A percentile compares a stretch with the other conserved stretches of the same genome.
Conservation (phyloP, 2,329 filamentous ascomycete genomes). For the Delphinella strobiligena region DNA sequence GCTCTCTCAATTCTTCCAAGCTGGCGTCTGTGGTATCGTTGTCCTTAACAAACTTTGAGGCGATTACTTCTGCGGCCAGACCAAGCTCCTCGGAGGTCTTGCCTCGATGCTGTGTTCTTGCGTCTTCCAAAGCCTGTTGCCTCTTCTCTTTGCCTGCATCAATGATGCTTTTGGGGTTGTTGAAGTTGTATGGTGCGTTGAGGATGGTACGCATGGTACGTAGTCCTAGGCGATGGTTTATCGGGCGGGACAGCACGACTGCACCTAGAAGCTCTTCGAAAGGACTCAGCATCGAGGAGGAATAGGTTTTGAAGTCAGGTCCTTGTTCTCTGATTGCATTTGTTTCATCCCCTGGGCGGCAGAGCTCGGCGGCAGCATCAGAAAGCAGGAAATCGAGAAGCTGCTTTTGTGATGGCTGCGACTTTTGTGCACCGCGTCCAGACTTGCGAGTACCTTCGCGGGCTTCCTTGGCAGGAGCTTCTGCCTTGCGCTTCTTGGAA, state of each 20-base stretch:
- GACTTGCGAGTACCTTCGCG: constrained; percentile 18
- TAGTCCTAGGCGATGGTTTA: constrained; percentile 31
- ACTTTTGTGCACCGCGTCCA: constrained; percentile 14
- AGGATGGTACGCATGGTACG: constrained; percentile 32
- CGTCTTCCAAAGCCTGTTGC: constrained; percentile 28
- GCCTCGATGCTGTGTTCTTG: constrained; percentile 33
- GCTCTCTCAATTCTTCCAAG: constrained; percentile 20
- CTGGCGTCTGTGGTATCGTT: constrained; percentile 17
- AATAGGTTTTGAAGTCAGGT: constrained; percentile 20
- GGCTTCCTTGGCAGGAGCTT: constrained; percentile 10
- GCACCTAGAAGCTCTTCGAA: constrained; percentile 35
- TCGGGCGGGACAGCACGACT: constrained; percentile 31
- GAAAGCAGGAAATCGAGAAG: constrained; percentile 23
- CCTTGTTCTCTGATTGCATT: constrained; percentile 16
- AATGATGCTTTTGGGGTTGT: constrained; percentile 20
- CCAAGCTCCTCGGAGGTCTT: constrained; percentile 32
- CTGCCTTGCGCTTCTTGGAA: constrained; percentile 15
- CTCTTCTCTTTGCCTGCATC: constrained; percentile 26
- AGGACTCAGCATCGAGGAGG: constrained; percentile 18
- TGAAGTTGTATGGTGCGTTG: constrained; percentile 30
- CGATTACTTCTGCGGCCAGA: constrained; percentile 20
- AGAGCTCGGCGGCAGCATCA: constrained; percentile 16
- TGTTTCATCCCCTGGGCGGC: constrained; percentile 23
- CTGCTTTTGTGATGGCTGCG: constrained; percentile 16
- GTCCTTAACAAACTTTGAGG: constrained; percentile 20